phyloP scores from a whole-genome alignment of 495 filamentous ascomycete species.

The Hypoxylon cercidicola region DNA sequence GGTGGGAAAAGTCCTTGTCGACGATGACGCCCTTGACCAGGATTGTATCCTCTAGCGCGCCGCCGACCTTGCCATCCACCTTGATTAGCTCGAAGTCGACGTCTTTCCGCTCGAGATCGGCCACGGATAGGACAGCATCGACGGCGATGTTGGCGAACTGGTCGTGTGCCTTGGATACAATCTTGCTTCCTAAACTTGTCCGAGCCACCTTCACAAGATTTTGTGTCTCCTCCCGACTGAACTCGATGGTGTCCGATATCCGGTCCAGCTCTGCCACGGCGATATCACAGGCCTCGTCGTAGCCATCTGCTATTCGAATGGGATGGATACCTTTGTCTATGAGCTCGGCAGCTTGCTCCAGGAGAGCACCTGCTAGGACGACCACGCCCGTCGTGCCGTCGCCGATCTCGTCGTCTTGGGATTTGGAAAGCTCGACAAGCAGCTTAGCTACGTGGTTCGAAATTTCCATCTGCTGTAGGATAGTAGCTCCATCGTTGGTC shows the following conservation, averaged over 20 bases:
- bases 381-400: conserved; percentile 99
- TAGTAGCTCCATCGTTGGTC: conserved; percentile 98
- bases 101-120: conserved; percentile 94
- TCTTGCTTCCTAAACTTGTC: conserved; percentile 98
- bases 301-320: conserved; percentile 97
- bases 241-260: conserved; percentile 91
- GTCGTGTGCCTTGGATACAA: conserved; percentile 98
- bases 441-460: conserved; percentile 98
- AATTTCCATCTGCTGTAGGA: conserved; percentile 98
- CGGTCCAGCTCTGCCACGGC: conserved; percentile 89
- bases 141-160: conserved; percentile 98
- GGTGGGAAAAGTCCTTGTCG: conserved; percentile 99
- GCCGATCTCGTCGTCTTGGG: conserved; percentile 98
- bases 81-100: conserved; percentile 99
- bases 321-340: conserved; percentile 99
- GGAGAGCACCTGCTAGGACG: conserved; percentile 90
- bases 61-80: conserved; percentile 97
- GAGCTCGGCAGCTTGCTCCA: conserved; percentile 97
- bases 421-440: conserved; percentile 97
- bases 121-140: conserved; percentile 95
- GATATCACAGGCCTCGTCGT: conserved; percentile 96
- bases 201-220: conserved; percentile 94
- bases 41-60: conserved; percentile 91
- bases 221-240: conserved; percentile 76
- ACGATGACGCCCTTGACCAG: conserved; percentile 98